Base-by-base conservation (phyloP, 768 basidiomycete genomes). In the Suillus clintonianus region DNA sequence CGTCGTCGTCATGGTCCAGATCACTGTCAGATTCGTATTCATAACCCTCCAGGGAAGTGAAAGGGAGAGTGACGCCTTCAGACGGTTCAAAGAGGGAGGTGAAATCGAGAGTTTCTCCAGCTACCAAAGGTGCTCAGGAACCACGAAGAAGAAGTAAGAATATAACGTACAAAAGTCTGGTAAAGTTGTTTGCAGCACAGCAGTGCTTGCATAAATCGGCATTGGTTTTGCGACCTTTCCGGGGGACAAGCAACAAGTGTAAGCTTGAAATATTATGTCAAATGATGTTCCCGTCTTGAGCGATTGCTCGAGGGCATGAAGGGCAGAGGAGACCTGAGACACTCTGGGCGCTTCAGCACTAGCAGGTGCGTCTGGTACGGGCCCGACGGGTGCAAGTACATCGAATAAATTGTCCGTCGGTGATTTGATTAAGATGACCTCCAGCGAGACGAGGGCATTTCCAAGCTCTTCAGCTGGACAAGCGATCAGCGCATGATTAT, bases 201-300 rank as follows among this genome's bases (percentile, higher is more conserved):
- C 8, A 30, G 47, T 50, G 37, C 43, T 27, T 3, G 63, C 63
- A 53, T 61, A 61, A 22, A 53, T 27, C 17, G 60, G 45, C 24
- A 41, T 48, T 22, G 60, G 60, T 9, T 22, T 51, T 10, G 24
- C 2, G 3, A 53, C 30, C 4, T 43, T 64, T 10, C 63, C 48
- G 13, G 19, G 39, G 5, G 43, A 24, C 50, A 32, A 7, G 4
- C 47, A 60, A 37, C 45, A 42, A 32, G 47, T 42, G n/a, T 51
- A 62, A n/a, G 17, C 30, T 24, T 53, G 48, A n/a, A 62, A 64
- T 53, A 53, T 53, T 15, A 50, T 36, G 48, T 64, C 50, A 34
- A 64, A 64, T 22, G 47, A 64, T 41, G 53, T 50, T 15, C 63
- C 63, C 4, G 32, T 62, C 32, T 24, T 51, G n/a, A 64, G 59